Base-by-base conservation (phyloP, 257 asterid genomes). In the Forsythia viridissima region DNA sequence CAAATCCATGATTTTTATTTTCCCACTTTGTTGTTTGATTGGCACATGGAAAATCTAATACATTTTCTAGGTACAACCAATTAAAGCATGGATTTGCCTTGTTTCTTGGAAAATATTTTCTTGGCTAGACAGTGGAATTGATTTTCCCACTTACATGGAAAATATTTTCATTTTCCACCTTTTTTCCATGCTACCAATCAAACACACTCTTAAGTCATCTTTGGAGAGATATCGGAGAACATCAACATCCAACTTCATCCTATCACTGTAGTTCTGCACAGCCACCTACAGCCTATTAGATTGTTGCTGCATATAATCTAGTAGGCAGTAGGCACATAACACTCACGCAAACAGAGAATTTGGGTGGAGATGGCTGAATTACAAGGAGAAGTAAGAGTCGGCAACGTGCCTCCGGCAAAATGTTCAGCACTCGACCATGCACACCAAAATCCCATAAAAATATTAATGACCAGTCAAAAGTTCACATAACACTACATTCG, bases 231-330 rank as follows among this genome's bases (percentile, higher is more conserved):
- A 91, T 44, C 99, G 81, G 88, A 95, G 78, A 12, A 88, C 97
- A 21, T 93, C 68, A 71, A 95, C 99, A 61, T 95, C 93, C 85
- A 94, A 74, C 94, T 94, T 94, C 99, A 93, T 94, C 77, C 40
- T 87, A 24, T 37, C 15, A 21, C 79, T 77, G 9, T 24, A 63
- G 39, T 30, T 63, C 70, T 63, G 38, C 70, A 57, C 34, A 63
- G 16, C 39, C 15, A 63, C 37, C 38, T 21, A 63, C 38, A 57
- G 36, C 34, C 11, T 20, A 8, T n/a, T 57, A 57, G 67, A 24
- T 24, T 7, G n/a, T 24, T 7, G n/a, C 30, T 5, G 66, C 67
- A 57, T 57, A 55, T 30, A 7, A 57, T 12, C 18, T 12, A 46
- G 12, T 4, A 46, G 55, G 55, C 24, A 24, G n/a, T n/a, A n/a